Conservation (phyloP, 2,329 filamentous ascomycete species). For the Talaromyces sp. region DNA sequence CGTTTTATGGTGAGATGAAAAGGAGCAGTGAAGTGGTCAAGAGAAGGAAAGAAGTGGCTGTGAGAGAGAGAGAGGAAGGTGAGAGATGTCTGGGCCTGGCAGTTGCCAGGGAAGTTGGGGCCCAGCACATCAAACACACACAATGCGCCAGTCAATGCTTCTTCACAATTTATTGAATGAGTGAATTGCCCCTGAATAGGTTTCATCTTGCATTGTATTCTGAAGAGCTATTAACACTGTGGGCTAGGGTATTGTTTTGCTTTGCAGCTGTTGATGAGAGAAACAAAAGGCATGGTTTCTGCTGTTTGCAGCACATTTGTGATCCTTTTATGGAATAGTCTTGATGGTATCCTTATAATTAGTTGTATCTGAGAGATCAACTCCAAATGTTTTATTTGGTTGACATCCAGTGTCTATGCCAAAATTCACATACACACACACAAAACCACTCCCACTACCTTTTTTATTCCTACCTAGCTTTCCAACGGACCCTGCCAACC, state of each 20-base stretch:
- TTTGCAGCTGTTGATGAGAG: background rate
- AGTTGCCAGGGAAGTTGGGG: background rate
- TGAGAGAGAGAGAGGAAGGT: background rate
- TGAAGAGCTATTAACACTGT: background rate
- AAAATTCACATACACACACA: background rate
- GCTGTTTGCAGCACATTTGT: background rate
- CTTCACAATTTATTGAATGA: background rate
- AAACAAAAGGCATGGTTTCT: background rate
- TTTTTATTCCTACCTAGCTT: conserved; percentile 42
- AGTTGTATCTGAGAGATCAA: background rate
- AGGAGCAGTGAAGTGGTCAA: background rate
- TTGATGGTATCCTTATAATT: background rate
- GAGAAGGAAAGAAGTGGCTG: background rate
- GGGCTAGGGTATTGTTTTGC: background rate
- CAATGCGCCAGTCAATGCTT: background rate
- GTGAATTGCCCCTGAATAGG: background rate
- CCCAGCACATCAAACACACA: background rate
- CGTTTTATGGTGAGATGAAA: background rate
- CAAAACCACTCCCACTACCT: background rate
- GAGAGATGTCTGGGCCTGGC: background rate
- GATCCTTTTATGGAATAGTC: background rate
- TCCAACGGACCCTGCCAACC: conserved; percentile 71
- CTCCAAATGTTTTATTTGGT: background rate
- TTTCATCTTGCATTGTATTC: background rate
- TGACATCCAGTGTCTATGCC: background rate